These are phyloP conservation scores for Friedmanniomyces endolithicus DNA, from an alignment of 495 filamentous ascomycete genomes.

Conservation along the genomic window DNA sequence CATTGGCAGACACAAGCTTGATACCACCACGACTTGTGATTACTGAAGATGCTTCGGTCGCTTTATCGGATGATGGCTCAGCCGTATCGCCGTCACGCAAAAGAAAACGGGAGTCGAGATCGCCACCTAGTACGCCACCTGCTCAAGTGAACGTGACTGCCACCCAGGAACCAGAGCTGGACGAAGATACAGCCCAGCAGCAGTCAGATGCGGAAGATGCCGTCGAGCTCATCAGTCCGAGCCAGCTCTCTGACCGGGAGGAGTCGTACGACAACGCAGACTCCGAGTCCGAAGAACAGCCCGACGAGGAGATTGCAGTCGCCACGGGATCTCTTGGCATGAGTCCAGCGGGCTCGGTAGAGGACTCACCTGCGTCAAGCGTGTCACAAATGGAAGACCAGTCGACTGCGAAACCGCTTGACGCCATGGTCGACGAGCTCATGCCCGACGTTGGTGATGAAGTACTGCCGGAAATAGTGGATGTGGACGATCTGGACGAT, in stretches of 20 bases:
- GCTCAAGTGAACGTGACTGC: neutral
- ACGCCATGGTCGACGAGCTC: neutral
- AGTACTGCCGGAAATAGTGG: neutral
- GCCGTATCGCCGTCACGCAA: slow-evolving; percentile 11
- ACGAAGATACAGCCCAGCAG: neutral
- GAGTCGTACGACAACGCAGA: neutral
- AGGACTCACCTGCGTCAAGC: slow-evolving; percentile 2
- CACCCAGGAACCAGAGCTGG: neutral
- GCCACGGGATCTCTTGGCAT: neutral
- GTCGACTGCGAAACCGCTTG: neutral
- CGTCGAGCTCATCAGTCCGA: slow-evolving; percentile 1
- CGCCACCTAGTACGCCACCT: neutral
- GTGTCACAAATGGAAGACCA: neutral
- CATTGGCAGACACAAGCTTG: neutral
- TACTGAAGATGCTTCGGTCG: neutral
- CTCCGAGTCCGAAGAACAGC: slow-evolving; percentile 1
- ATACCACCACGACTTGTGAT: neutral
- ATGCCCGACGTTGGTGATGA: neutral
- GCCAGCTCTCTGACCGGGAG: slow-evolving; percentile 13
- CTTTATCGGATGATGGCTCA: neutral
- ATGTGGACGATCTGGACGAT: slow-evolving; percentile 6
- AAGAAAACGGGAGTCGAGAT: slow-evolving; percentile 7
- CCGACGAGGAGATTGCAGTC: neutral
- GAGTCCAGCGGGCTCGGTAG: neutral
- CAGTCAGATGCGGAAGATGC: slow-evolving; percentile 1